These are phyloP conservation scores for Aureobasidium sp. DNA, from an alignment of 2,329 filamentous ascomycete genomes.

Conservation along the genomic window DNA sequence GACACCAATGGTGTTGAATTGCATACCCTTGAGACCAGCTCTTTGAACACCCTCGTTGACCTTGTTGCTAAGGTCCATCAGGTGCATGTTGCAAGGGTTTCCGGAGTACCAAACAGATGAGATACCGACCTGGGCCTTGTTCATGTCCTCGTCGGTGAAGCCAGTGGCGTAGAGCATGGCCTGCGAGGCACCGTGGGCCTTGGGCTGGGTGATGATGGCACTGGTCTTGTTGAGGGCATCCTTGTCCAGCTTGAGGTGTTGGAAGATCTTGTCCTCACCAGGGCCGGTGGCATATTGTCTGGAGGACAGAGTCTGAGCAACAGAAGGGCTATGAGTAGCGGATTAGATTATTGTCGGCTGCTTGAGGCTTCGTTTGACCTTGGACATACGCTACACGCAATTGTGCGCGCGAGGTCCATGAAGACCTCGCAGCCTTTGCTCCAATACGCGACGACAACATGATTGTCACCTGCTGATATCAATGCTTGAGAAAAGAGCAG, in stretches of 20 bases:
- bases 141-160: conserved; percentile 75
- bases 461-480: background rate
- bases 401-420: conserved; percentile 5
- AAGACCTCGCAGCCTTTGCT: conserved; percentile 5
- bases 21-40: conserved; percentile 77
- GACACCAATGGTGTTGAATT: conserved; percentile 98
- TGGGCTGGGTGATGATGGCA: conserved; percentile 82
- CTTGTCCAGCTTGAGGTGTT: conserved; percentile 12
- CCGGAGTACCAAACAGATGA: conserved; percentile 97
- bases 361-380: background rate
- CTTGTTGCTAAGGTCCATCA: conserved; percentile 77
- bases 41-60: conserved; percentile 65
- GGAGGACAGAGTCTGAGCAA: background rate
- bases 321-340: background rate
- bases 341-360: background rate
- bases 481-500: conserved; percentile 2
- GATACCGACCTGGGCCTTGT: conserved; percentile 95
- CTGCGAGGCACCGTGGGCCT: conserved; percentile 96
- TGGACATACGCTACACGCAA: conserved; percentile 6
- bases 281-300: conserved; percentile 10
- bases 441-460: conserved; percentile 15
- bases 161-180: conserved; percentile 98
- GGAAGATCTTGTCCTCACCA: conserved; percentile 12
- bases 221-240: conserved; percentile 71
- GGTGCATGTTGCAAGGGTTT: conserved; percentile 99